phyloP scores from a whole-genome alignment of 2,329 filamentous ascomycete species.

The Gyromitra esculenta region DNA sequence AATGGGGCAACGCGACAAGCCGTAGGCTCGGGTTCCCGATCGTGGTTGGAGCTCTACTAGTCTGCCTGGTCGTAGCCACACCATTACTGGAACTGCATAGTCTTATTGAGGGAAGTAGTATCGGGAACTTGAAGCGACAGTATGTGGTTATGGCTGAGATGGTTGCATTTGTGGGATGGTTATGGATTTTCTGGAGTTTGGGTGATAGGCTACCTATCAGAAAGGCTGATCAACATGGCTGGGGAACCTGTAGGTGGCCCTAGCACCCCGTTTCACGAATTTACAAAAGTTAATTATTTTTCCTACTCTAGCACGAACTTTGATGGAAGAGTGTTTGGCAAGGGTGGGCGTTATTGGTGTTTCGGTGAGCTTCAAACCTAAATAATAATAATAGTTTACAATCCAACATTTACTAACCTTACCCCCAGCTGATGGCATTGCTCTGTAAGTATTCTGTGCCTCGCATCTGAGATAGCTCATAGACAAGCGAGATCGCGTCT shows the following conservation, averaged over 20 bases:
- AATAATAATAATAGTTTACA: neutral
- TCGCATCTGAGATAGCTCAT: neutral
- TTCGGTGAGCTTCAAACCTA: slow-evolving; percentile 53
- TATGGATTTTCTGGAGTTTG: slow-evolving; percentile 79
- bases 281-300: slow-evolving; percentile 31
- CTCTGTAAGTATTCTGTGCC: slow-evolving; percentile 63
- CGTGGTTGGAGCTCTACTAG: slow-evolving; percentile 75
- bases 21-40: slow-evolving; percentile 73
- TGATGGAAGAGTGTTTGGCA: slow-evolving; percentile 69
- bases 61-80: slow-evolving; percentile 77
- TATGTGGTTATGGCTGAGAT: slow-evolving; percentile 65
- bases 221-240: slow-evolving; percentile 61
- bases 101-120: slow-evolving; percentile 45
- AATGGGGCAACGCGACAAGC: slow-evolving; percentile 74
- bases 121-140: slow-evolving; percentile 41
- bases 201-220: slow-evolving; percentile 71
- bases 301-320: slow-evolving; percentile 55
- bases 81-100: slow-evolving; percentile 76
- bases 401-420: slow-evolving; percentile 40
- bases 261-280: neutral
- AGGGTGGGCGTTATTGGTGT: slow-evolving; percentile 80
- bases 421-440: slow-evolving; percentile 82
- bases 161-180: slow-evolving; percentile 72
- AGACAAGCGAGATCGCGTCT: neutral
- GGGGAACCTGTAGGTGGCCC: slow-evolving; percentile 46